Evolutionary conservation across 768 basidiomycete genomes (phyloP).

Genomic region (Nidula microcarpa): DNA sequence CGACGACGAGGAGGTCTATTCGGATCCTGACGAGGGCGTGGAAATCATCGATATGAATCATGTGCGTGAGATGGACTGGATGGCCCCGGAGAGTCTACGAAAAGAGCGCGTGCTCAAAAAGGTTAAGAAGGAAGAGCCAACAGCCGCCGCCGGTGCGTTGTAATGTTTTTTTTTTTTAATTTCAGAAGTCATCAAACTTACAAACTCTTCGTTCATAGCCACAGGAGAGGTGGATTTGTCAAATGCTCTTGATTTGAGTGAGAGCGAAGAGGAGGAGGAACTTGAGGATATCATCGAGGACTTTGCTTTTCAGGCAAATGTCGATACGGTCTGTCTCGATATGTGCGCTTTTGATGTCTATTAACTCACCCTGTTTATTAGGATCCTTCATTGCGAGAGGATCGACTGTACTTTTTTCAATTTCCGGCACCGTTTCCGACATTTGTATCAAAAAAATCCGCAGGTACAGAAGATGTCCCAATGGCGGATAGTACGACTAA

Average conservation of each 20-base stretch:
- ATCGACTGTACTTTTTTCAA: slow-evolving; percentile 84
- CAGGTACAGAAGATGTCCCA: slow-evolving; percentile 28
- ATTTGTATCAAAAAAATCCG: slow-evolving; percentile 43
- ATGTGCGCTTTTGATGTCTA: neutral
- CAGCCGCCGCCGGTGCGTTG: slow-evolving; percentile 21
- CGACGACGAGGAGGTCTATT: slow-evolving; percentile 70
- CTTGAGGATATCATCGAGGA: slow-evolving; percentile 75
- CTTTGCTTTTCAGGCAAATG: slow-evolving; percentile 44
- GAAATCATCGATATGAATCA: slow-evolving; percentile 85
- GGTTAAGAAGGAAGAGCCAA: slow-evolving; percentile 35
- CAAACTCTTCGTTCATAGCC: neutral
- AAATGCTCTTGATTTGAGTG: slow-evolving; percentile 67
- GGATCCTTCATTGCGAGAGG: slow-evolving; percentile 52
- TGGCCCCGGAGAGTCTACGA: slow-evolving; percentile 76
- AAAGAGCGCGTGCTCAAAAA: slow-evolving; percentile 39
- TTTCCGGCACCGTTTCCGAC: slow-evolving; percentile 84
- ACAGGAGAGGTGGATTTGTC: slow-evolving; percentile 38
- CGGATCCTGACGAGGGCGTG: slow-evolving; percentile 84
- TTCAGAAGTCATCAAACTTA: neutral
- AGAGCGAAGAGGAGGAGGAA: slow-evolving; percentile 76
- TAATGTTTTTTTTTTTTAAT: neutral
- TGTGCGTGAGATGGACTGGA: slow-evolving; percentile 79
- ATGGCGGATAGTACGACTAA: slow-evolving; percentile 31
- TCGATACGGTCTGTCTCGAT: slow-evolving; percentile 32
- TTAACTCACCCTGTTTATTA: slow-evolving; percentile 13